Conservation (phyloP, 257 asterid genomes). For the Solanum chaucha region DNA sequence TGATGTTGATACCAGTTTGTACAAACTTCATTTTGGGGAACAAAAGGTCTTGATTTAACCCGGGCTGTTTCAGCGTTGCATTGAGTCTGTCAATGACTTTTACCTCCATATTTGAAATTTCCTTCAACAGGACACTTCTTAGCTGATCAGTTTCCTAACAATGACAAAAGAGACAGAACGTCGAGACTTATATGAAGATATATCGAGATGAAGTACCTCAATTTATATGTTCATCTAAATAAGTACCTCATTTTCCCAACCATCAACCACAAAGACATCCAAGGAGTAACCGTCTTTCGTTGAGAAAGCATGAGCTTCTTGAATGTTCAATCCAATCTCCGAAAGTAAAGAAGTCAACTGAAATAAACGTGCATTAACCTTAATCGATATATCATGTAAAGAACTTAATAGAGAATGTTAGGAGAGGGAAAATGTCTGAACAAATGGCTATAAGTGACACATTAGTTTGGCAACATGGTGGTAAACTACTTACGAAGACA, state of each 20-base stretch:
- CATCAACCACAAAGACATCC: slow-evolving; percentile 84
- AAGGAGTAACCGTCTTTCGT: slow-evolving; percentile 80
- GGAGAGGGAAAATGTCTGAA: not conserved
- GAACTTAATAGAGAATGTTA: not conserved
- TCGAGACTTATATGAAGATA: not conserved
- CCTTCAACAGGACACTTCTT: slow-evolving; percentile 33
- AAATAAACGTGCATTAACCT: not conserved
- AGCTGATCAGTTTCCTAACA: slow-evolving; percentile 56
- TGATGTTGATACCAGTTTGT: no score
- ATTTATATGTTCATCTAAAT: not conserved
- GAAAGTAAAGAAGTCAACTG: slow-evolving; percentile 79
- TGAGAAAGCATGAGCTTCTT: slow-evolving; percentile 98
- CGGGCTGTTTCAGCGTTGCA: slow-evolving; percentile 30
- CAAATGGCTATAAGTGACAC: not conserved
- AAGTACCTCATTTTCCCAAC: slow-evolving; percentile 67
- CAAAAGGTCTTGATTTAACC: slow-evolving; percentile 17
- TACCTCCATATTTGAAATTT: slow-evolving; percentile 75
- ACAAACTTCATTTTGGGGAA: slow-evolving; percentile 16
- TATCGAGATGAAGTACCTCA: not conserved
- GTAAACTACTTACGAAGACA: not conserved
- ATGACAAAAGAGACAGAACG: not conserved
- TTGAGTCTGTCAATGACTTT: not conserved
- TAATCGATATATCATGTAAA: not conserved
- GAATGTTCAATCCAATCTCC: slow-evolving; percentile 90
- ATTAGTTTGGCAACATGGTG: not conserved